Base-by-base conservation (phyloP, 495 filamentous ascomycete species). In the Daldinia childiae region DNA sequence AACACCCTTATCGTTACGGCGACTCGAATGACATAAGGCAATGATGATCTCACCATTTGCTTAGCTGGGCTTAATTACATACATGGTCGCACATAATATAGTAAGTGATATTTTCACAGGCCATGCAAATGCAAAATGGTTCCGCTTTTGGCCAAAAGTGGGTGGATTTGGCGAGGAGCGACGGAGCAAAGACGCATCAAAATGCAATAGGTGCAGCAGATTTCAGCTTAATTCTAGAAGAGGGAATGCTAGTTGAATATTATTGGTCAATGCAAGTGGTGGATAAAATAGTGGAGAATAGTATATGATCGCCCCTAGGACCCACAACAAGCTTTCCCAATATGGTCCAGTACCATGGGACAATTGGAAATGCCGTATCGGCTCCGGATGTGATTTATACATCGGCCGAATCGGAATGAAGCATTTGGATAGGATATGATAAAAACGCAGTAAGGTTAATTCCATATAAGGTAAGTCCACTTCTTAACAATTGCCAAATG, bases 221-320 rank as follows among this genome's bases (percentile, higher is more conserved):
- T 29, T 62, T 66, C 52, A 66, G 62, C 64, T 67, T 21, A 19
- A 62, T 68, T 72, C 69, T 72, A 61, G 60, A 72, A 72, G 34
- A 64, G 58, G 69, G 56, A 72, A 72, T 68, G 54, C 27, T 36
- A 5, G 6, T 58, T 54, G 12, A 58, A 19, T 50, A 48, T 64
- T 14, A 72, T 72, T 72, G 69, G 69, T 12, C 30, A 15, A 51
- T 48, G 24, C 38, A 21, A 54, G 19, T 34, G 1, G 19, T 41
- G 24, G 41, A n/a, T 38, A 19, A 52, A 34, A 41, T 6, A 41
- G 15, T 32, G 24, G 52, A n/a, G 41, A 38, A 21, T 19, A 34
- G 51, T n/a, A 34, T 29, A 73, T 26, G 66, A 73, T 69, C 65
- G 50, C 59, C 71, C 19, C 62, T 58, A 50, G 69, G 65, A 36